phyloP scores from a whole-genome alignment of 176 grass and related monocot species.

The Oryza punctata region DNA sequence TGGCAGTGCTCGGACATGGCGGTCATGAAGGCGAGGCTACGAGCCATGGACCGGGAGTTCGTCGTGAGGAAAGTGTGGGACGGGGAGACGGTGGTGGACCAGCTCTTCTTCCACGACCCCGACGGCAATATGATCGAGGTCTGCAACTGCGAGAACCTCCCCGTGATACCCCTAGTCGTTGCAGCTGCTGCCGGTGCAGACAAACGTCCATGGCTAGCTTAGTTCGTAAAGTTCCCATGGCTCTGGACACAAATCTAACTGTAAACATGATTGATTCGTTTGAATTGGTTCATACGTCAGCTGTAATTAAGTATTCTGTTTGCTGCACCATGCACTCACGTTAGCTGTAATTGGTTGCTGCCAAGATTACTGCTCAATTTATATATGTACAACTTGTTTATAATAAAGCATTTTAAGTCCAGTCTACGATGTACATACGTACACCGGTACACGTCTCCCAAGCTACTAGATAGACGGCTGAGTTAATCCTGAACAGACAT shows the following conservation, averaged over 20 bases:
- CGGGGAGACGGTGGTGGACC: slow-evolving; percentile 55
- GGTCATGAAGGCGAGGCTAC: slow-evolving; percentile 44
- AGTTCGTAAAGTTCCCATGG: not conserved
- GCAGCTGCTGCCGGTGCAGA: not conserved
- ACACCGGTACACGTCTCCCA: not conserved
- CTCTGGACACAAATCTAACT: not conserved
- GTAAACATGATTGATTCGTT: not conserved
- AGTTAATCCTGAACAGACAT: not conserved
- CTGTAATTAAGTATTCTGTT: not conserved
- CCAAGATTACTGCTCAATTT: not conserved
- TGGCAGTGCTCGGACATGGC: slow-evolving; percentile 63
- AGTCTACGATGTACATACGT: not conserved
- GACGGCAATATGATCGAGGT: slow-evolving; percentile 83
- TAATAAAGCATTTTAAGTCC: not conserved
- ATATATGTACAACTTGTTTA: not conserved
- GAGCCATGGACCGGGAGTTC: slow-evolving; percentile 38
- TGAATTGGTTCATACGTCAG: not conserved
- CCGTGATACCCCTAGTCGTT: slow-evolving; percentile 40
- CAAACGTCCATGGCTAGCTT: not conserved
- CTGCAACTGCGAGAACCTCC: slow-evolving; percentile 73
- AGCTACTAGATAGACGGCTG: not conserved
- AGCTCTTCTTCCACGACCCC: slow-evolving; percentile 88
- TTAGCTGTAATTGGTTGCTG: not conserved
- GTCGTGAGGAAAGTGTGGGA: slow-evolving; percentile 51
- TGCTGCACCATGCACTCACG: not conserved